Evolutionary conservation across 2,329 filamentous ascomycete species (phyloP).

Genomic region (Endoconidiophora polonica): DNA sequence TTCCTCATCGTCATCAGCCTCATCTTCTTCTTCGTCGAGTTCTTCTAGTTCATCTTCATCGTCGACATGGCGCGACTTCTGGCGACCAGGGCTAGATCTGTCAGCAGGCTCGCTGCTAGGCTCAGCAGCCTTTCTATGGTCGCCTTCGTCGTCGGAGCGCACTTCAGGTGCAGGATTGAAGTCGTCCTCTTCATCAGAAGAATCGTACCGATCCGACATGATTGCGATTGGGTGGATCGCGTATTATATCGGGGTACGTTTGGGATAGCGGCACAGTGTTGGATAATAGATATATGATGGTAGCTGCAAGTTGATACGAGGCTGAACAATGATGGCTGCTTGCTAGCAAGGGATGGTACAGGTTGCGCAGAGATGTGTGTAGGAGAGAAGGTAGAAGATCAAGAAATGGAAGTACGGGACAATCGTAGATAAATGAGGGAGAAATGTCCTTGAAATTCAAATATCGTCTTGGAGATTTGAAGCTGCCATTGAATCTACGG

Average conservation of each 20-base stretch:
- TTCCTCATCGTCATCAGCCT: conserved; percentile 23
- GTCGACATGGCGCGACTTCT: conserved; percentile 6
- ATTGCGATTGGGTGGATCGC: neutral
- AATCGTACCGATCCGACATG: conserved; percentile 23
- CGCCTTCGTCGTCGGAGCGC: conserved; percentile 52
- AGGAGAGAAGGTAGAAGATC: neutral
- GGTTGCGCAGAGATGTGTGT: neutral
- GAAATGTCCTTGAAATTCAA: no score
- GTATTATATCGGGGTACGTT: neutral
- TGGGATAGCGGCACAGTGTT: neutral
- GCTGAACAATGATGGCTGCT: neutral
- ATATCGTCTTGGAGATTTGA: neutral
- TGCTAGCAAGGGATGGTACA: neutral
- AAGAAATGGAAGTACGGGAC: neutral
- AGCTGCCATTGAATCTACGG: neutral
- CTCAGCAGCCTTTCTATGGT: conserved; percentile 26
- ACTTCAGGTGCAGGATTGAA: conserved; percentile 73
- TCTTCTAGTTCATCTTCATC: conserved; percentile 12
- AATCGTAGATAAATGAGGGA: neutral
- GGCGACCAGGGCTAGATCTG: conserved; percentile 5
- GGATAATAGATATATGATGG: neutral
- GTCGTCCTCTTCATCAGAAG: conserved; percentile 69
- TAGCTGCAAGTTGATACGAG: neutral
- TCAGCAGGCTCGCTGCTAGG: conserved; percentile 14
- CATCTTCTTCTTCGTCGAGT: conserved; percentile 20